Percentiles rank a stretch among this genome's conserved stretches.
Evolutionary conservation across 176 grass and related monocot genomes (phyloP).

Genomic region (Elymus sibiricus): DNA sequence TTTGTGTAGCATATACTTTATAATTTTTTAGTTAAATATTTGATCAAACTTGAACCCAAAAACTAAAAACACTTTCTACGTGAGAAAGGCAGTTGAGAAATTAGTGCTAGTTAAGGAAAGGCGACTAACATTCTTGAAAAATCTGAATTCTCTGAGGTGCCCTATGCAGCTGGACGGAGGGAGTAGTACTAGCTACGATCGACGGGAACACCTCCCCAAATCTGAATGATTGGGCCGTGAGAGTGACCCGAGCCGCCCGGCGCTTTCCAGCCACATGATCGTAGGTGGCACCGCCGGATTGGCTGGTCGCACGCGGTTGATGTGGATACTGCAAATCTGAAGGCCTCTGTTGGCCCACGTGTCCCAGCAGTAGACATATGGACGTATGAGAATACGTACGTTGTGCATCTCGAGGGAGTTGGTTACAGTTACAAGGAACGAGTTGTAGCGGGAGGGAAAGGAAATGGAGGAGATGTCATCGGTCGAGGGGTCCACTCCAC

Average conservation of each 20-base stretch:
- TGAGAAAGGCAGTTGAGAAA: no score
- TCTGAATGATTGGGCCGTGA: conserved; percentile 25
- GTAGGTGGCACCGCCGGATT: conserved; percentile 34
- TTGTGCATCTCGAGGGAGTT: neutral
- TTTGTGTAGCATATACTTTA: no score
- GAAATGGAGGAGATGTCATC: neutral
- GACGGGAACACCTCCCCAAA: neutral
- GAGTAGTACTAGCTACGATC: no score
- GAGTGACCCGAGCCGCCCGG: conserved; percentile 25
- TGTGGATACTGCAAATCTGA: neutral
- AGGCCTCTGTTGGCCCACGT: neutral
- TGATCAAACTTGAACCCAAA: no score
- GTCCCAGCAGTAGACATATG: neutral
- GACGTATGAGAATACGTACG: neutral
- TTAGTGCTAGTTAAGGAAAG: no score
- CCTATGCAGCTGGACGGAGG: no score
- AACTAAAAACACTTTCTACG: no score
- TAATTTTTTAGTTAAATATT: no score
- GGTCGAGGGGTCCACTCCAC: neutral
- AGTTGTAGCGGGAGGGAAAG: neutral
- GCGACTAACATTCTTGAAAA: no score
- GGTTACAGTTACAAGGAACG: no score
- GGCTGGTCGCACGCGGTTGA: neutral
- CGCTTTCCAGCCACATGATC: conserved; percentile 18
- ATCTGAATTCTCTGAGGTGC: no score